Percentiles rank a stretch among this genome's conserved stretches.
phyloP scores from a whole-genome alignment of 352 stramenopile species.

The Peronospora belbahrii region DNA sequence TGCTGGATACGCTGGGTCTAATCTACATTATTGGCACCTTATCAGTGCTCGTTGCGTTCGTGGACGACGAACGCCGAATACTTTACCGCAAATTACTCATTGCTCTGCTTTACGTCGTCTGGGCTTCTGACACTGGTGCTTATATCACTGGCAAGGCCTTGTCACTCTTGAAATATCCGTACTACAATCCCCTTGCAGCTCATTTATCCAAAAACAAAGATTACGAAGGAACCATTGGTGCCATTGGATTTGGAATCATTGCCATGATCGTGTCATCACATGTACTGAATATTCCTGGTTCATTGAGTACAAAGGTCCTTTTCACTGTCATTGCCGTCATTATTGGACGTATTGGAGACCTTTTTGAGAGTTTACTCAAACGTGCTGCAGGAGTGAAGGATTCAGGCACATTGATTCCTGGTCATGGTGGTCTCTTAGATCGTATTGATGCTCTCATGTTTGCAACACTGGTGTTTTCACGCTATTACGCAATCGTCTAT shows the following conservation, averaged over 20 bases:
- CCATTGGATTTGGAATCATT: constrained; percentile 66
- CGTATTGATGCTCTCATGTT: constrained; percentile 94
- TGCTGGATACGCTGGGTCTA: constrained; percentile 46
- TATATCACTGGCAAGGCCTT: constrained; percentile 90
- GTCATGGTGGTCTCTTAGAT: constrained; percentile 92
- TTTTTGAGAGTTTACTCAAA: constrained; percentile 95
- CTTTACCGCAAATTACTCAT: constrained; percentile 58
- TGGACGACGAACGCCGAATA: constrained; percentile 46
- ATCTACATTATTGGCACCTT: constrained; percentile 56
- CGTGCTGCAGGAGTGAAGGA: constrained; percentile 91
- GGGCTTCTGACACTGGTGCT: constrained; percentile 87
- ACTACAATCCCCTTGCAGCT: constrained; percentile 76
- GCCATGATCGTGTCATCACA: constrained; percentile 71
- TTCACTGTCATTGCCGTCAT: constrained; percentile 88
- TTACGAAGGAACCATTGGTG: constrained; percentile 90
- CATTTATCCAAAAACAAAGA: constrained; percentile 94
- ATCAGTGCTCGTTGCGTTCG: constrained; percentile 44
- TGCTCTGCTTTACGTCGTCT: constrained; percentile 60
- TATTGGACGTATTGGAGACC: constrained; percentile 89
- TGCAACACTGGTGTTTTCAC: constrained; percentile 49
- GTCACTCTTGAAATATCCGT: constrained; percentile 73
- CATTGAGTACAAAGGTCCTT: constrained; percentile 60
- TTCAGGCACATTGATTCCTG: constrained; percentile 90
- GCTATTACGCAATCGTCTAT: constrained; percentile 29
- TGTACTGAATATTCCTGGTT: constrained; percentile 65